Percentiles rank a stretch among this genome's conserved stretches.
Evolutionary conservation across 2,329 filamentous ascomycete genomes (phyloP).

Genomic region (Blastomyces gilchristii): DNA sequence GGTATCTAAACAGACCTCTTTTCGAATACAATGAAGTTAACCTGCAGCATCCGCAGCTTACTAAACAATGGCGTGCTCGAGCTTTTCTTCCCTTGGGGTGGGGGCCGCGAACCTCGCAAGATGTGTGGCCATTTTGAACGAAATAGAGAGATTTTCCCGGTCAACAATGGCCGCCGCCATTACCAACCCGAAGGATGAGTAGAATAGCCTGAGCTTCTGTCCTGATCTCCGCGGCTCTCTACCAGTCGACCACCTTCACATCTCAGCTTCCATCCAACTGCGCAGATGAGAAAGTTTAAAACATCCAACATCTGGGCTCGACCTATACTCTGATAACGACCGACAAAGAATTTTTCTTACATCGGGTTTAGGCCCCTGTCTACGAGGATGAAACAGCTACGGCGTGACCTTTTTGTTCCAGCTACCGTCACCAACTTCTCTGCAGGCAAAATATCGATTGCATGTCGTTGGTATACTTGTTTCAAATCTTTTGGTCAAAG

Average conservation of each 20-base stretch:
- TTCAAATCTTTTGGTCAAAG: background rate
- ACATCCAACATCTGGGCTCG: background rate
- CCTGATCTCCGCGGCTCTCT: background rate
- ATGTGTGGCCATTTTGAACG: background rate
- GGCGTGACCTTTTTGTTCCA: background rate
- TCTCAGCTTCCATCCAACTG: background rate
- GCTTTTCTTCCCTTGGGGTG: background rate
- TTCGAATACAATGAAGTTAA: conserved; percentile 3
- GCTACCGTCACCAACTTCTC: background rate
- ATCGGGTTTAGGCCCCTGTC: background rate
- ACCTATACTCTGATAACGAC: background rate
- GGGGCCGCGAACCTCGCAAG: background rate
- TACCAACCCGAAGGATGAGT: background rate
- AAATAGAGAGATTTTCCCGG: background rate
- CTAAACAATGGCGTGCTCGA: background rate
- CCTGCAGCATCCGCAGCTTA: background rate
- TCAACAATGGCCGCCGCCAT: background rate
- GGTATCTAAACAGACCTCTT: background rate
- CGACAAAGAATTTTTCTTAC: background rate
- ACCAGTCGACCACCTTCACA: background rate
- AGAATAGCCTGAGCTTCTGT: background rate
- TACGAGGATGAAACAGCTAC: background rate
- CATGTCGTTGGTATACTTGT: background rate
- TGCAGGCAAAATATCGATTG: background rate
- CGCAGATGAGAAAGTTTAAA: background rate